Evolutionary conservation across 768 basidiomycete species (phyloP), one percentile per base, ranked within the genome.

Genomic region (Lactarius hatsudake): DNA sequence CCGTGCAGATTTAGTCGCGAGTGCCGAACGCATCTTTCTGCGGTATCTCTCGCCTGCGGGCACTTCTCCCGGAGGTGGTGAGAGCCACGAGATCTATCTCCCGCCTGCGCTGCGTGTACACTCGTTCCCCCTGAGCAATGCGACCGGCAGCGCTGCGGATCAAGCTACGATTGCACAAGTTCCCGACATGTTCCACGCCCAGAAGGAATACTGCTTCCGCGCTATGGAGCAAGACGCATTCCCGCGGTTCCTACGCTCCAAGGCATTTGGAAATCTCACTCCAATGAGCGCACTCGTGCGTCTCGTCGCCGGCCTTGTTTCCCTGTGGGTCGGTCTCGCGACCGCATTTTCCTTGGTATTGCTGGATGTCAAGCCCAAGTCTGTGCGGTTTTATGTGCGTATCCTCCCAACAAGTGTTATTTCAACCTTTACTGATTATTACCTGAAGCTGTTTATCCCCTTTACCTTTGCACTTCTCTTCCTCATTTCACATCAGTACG

Each of bases 251-350:
- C 81, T 99, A 58, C 85, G 97, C 66, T 89, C 93, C 2, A 99
- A 98, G 79, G 96, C 96, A n/a, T 98, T 98, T 74, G 94, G 94
- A 34, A 99, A 98, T 77, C 80, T 99, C 62, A 98, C 97, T 2
- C 94, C 96, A 20, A 83, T 97, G 71, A 91, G 91, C 26, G 88
- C 93, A 0, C 84, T 97, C 61, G 88, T 95, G 20, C 83, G 96
- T 65, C 86, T 99, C 65, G 85, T 95, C 64, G 78, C 86, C 3
- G 97, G 97, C 0, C 79, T 99, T 43, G 79, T 98, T 69, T 82
- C 87, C 53, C 85, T 98, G 15, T 98, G 97, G 96, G 88, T 94
- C n/a, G 96, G 88, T n/a, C 85, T 98, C 18, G 88, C 94, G 4
- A 85, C 86, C 40, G 96, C 86, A 0, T 97, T 98, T 77, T 87